phyloP scores from a whole-genome alignment of 352 stramenopile genomes.

The Pythium rhizo-oryzae region DNA sequence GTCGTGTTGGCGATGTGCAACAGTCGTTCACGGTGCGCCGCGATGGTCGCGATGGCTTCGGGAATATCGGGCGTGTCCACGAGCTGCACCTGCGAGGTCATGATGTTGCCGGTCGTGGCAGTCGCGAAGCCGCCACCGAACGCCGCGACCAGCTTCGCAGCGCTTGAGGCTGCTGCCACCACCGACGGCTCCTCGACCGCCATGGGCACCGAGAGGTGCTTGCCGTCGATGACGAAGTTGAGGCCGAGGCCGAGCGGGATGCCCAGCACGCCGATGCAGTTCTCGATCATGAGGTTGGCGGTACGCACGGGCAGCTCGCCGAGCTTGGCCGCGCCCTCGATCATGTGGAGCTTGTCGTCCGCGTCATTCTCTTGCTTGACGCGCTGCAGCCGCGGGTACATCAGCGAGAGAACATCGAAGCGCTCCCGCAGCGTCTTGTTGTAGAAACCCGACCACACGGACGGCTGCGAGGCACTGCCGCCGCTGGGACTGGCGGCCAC shows the following conservation, averaged over 20 bases:
- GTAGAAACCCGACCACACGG: constrained; percentile 88
- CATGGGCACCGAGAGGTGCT: constrained; percentile 82
- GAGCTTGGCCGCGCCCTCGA: constrained; percentile 38
- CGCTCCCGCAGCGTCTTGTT: constrained; percentile 87
- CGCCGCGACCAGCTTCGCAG: constrained; percentile 80
- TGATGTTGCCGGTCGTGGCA: constrained; percentile 78
- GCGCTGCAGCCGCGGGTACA: constrained; percentile 72
- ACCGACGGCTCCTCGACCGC: constrained; percentile 87
- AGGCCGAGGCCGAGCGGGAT: constrained; percentile 84
- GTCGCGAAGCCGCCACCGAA: constrained; percentile 75
- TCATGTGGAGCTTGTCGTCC: constrained; percentile 7
- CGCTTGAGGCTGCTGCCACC: constrained; percentile 83
- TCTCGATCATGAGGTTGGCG: constrained; percentile 91
- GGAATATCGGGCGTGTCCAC: constrained; percentile 71
- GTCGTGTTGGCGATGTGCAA: constrained; percentile 74
- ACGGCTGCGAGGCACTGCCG: constrained; percentile 52
- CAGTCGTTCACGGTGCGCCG: constrained; percentile 53
- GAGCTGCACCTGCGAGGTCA: constrained; percentile 88
- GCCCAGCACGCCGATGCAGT: constrained; percentile 87
- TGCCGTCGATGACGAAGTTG: constrained; percentile 88
- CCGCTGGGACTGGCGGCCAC: not conserved
- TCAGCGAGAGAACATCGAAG: constrained; percentile 82
- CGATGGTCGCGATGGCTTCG: constrained; percentile 55
- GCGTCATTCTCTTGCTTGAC: constrained; percentile 35
- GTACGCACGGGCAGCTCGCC: constrained; percentile 75